phyloP scores from a whole-genome alignment of 2,329 filamentous ascomycete genomes.

The Microdochium bolleyi region DNA sequence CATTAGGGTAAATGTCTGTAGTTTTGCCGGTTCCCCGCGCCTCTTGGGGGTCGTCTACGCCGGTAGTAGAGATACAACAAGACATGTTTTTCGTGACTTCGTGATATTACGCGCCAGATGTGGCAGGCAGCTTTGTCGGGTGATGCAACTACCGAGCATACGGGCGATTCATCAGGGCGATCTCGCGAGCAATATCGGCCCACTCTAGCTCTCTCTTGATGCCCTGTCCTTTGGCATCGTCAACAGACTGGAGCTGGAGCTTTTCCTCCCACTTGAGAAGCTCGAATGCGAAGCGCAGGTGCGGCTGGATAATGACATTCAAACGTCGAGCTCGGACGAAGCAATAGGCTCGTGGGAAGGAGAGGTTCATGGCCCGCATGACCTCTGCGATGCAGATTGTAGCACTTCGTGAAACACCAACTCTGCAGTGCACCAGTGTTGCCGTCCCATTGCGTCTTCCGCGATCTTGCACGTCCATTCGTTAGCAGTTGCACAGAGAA shows the following conservation, averaged over 20 bases:
- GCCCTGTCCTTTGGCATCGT: constrained; percentile 18
- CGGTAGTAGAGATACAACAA: too few relatives aligned
- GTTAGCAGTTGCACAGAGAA: constrained; percentile 5
- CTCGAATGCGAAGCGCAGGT: constrained; percentile 91
- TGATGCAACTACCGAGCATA: constrained; percentile 56
- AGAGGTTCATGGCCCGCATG: constrained; percentile 73
- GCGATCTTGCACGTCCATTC: constrained; percentile 49
- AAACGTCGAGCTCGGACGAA: constrained; percentile 87
- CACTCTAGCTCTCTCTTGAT: constrained; percentile 81
- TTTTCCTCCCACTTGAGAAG: constrained; percentile 91
- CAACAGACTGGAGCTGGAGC: constrained; percentile 45
- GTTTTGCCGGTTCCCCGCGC: too few relatives aligned
- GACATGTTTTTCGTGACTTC: not conserved
- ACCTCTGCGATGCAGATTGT: constrained; percentile 99
- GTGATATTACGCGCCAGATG: not conserved
- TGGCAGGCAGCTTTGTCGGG: not conserved
- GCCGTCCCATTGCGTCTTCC: constrained; percentile 71
- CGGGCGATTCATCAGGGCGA: constrained; percentile 91
- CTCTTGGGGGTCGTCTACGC: too few relatives aligned
- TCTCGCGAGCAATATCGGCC: constrained; percentile 79
- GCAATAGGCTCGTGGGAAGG: constrained; percentile 89
- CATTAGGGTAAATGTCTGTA: too few relatives aligned
- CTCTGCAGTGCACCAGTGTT: constrained; percentile 91
- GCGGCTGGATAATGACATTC: constrained; percentile 97
- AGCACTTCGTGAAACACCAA: constrained; percentile 89